A percentile compares a stretch with the other conserved stretches of the same genome.
These are phyloP conservation scores for Globisporangium ultimum DNA, from an alignment of 352 stramenopile genomes.

Conservation along the genomic window DNA sequence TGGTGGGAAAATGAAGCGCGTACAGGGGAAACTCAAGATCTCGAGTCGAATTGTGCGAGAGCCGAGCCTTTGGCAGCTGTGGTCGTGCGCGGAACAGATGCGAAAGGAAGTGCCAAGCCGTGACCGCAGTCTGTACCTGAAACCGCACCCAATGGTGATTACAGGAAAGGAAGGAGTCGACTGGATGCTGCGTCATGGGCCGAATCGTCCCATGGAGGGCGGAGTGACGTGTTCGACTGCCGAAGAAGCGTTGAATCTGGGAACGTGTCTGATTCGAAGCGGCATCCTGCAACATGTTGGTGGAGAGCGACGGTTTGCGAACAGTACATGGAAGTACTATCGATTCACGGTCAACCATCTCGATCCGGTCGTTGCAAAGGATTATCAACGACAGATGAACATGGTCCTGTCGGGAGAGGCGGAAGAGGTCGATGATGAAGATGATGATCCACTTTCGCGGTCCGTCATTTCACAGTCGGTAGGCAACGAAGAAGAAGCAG, in stretches of 20 bases:
- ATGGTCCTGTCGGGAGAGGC: slow-evolving; percentile 72
- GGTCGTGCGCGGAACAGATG: slow-evolving; percentile 83
- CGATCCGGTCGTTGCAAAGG: slow-evolving; percentile 42
- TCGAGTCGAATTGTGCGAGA: slow-evolving; percentile 84
- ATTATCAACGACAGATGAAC: slow-evolving; percentile 47
- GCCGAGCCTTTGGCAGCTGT: slow-evolving; percentile 81
- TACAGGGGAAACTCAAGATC: slow-evolving; percentile 79
- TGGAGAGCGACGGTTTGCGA: slow-evolving; percentile 66
- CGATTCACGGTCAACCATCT: slow-evolving; percentile 81
- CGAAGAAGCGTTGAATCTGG: slow-evolving; percentile 78
- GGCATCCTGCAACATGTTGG: slow-evolving; percentile 73
- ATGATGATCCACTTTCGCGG: slow-evolving; percentile 53
- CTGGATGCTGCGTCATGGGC: slow-evolving; percentile 85
- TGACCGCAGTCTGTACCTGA: slow-evolving; percentile 83
- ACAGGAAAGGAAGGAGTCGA: slow-evolving; percentile 78
- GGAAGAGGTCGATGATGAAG: slow-evolving; percentile 72
- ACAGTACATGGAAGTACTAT: slow-evolving; percentile 87
- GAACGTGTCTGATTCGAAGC: slow-evolving; percentile 63
- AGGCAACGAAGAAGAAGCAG: slow-evolving; percentile 56
- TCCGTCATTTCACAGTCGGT: slow-evolving; percentile 62
- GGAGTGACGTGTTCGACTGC: slow-evolving; percentile 81
- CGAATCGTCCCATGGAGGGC: slow-evolving; percentile 82
- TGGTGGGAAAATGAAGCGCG: slow-evolving; percentile 82
- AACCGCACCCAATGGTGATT: slow-evolving; percentile 73
- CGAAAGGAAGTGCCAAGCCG: slow-evolving; percentile 59